Evolutionary conservation across 768 basidiomycete species (phyloP), one percentile per base, ranked within the genome.

Genomic region (Tylopilus sp.): DNA sequence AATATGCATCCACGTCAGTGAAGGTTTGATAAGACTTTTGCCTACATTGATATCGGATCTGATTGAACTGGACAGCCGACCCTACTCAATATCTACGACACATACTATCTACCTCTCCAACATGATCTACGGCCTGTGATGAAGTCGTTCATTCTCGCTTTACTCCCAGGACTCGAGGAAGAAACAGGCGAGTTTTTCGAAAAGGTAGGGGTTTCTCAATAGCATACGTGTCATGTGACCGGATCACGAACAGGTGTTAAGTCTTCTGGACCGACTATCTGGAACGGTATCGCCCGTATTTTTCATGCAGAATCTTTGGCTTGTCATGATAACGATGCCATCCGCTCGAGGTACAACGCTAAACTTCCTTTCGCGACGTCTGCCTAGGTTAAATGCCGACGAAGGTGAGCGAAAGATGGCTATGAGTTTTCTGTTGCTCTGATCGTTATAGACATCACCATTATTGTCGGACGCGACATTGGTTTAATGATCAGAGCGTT

Each of bases 1-100:
- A 98, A 72, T 98, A 93, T 70, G 93, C 97, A 11, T 88, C 96
- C n/a, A 98, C 95, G n/a, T 94, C 94, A 19, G 94, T 98, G 53
- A 92, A 92, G 80, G 92, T 89, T 25, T 44, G 68, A 48, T n/a
- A 4, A 42, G 14, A 24, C 57, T 46, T 72, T 53, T 26, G 9
- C 1, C 2, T 45, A 29, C 22, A 12, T 40, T 3, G 26, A 5
- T 16, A 28, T 28, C 41, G 33, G 2, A 45, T 52, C 33, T 44
- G 38, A 41, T 28, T 48, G 14, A 45, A 30, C 26, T 31, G 16
- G 22, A 21, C 54, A 96, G 87, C 95, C 95, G 3, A 81, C 86
- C 21, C 76, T 99, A 1, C 79, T 99, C 42, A 89, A 86, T 60
- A 80, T 98, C n/a, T 98, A 92, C 63, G 92, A 97, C 61, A 88